Evolutionary conservation across 225 moss, liverwort and hornwort genomes (phyloP).

Genomic region (Pleurozium schreberi): DNA sequence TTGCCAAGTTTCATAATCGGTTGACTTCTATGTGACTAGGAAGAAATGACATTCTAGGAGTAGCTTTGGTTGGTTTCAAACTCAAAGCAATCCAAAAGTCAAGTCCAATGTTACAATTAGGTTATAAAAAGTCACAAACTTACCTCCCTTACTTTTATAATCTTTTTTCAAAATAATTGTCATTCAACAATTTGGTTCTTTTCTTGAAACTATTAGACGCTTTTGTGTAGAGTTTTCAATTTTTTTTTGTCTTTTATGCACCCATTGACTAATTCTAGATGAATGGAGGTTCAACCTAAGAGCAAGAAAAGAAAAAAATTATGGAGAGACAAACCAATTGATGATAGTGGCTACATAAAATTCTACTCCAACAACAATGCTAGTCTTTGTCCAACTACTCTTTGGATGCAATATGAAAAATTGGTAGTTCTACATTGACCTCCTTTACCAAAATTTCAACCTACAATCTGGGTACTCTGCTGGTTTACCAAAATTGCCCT

Average conservation of each 20-base stretch:
- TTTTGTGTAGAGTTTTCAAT: background rate
- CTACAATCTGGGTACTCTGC: accelerated
- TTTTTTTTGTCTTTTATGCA: background rate
- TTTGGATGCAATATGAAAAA: accelerated
- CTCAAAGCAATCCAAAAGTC: background rate
- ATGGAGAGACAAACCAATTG: background rate
- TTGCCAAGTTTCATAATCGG: background rate
- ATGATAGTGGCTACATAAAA: background rate
- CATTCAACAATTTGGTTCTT: accelerated
- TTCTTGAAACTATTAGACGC: background rate
- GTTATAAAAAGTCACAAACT: accelerated
- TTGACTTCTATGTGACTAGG: background rate
- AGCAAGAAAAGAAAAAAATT: accelerated
- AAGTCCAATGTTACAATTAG: background rate
- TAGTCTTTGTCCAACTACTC: background rate
- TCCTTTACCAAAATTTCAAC: accelerated
- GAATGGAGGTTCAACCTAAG: background rate
- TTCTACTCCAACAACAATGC: accelerated
- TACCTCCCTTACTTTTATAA: no score
- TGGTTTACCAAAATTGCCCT: background rate
- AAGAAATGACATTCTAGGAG: background rate
- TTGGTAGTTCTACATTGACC: background rate
- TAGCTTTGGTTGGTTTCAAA: background rate
- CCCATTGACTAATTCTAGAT: background rate
- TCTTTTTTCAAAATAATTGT: background rate